Percentiles rank a stretch among this genome's conserved stretches.
Evolutionary conservation across 495 filamentous ascomycete species (phyloP).

Genomic region (Penicillium maclennaniae): DNA sequence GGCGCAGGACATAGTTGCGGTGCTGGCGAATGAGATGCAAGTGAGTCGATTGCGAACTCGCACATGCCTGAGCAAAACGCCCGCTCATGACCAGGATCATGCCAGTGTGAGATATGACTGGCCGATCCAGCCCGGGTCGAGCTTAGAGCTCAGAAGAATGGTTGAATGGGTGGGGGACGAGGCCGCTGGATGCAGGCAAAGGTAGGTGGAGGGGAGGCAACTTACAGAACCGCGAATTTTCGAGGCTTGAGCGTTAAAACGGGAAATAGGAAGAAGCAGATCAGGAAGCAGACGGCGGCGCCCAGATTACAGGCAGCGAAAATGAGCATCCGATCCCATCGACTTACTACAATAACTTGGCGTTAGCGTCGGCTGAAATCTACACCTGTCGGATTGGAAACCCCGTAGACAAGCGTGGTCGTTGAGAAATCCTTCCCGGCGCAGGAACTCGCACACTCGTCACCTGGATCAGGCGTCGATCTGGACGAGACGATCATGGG

Average conservation of each 20-base stretch:
- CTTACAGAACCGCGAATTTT: constrained; percentile 97
- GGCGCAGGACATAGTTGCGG: constrained; percentile 18
- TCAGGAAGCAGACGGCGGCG: constrained; percentile 84
- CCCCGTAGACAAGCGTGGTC: constrained; percentile 20
- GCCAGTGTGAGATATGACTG: constrained; percentile 15
- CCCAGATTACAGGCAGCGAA: constrained; percentile 90
- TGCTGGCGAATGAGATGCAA: constrained; percentile 7
- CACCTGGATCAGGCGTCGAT: constrained; percentile 32
- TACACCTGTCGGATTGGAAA: constrained; percentile 17
- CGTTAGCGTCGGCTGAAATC: constrained; percentile 18
- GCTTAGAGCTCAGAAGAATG: background rate
- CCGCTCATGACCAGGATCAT: constrained; percentile 21
- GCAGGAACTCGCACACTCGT: constrained; percentile 38
- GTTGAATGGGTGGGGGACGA: constrained; percentile 2
- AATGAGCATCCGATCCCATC: constrained; percentile 92
- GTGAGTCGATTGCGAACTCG: constrained; percentile 2
- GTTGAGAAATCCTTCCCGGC: constrained; percentile 30
- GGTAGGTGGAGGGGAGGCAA: constrained; percentile 25
- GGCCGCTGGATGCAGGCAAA: constrained; percentile 2
- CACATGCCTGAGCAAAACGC: constrained; percentile 25
- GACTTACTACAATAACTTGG: constrained; percentile 64
- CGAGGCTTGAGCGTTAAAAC: constrained; percentile 71
- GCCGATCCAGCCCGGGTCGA: background rate
- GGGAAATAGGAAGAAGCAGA: constrained; percentile 87
- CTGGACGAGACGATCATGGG: constrained; percentile 22